A percentile compares a stretch with the other conserved stretches of the same genome.
Conservation (phyloP, 129 eudicot genomes). For the Flaveria linearis region DNA sequence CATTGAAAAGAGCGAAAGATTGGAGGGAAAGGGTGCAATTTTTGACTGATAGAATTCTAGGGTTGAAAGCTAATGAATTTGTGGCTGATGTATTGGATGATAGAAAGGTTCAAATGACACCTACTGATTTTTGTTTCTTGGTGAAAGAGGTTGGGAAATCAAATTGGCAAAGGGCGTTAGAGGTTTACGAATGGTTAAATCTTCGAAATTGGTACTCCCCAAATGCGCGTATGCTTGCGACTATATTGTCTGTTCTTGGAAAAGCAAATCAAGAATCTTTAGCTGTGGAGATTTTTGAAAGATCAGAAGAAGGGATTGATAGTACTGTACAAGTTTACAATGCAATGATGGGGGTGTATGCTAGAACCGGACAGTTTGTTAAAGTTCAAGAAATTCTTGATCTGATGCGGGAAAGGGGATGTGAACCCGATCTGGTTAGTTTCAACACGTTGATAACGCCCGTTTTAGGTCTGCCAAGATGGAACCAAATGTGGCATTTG, state of each 20-base stretch:
- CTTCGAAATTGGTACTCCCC: constrained; percentile 76
- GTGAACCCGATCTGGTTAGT: constrained; percentile 84
- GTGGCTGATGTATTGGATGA: constrained; percentile 93
- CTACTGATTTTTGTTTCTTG: constrained; percentile 85
- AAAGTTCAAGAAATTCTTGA: constrained; percentile 78
- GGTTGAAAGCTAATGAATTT: constrained; percentile 63
- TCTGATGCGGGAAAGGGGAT: constrained; percentile 75
- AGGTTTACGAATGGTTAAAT: constrained; percentile 94
- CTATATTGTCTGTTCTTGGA: constrained; percentile 78
- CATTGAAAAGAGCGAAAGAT: constrained; percentile 76
- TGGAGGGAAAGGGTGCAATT: constrained; percentile 83
- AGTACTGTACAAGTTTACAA: constrained; percentile 84
- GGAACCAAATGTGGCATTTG: constrained; percentile 64
- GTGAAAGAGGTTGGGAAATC: constrained; percentile 82
- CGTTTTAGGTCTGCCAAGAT: constrained; percentile 74
- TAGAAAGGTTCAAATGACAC: constrained; percentile 84
- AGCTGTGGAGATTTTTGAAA: constrained; percentile 77
- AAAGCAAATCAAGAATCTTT: constrained; percentile 88
- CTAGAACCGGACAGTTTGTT: constrained; percentile 66
- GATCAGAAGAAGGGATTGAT: constrained; percentile 63
- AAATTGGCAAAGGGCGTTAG: constrained; percentile 89
- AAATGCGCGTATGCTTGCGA: constrained; percentile 81
- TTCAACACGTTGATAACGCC: constrained; percentile 88
- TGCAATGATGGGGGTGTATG: constrained; percentile 99
- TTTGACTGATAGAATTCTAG: constrained; percentile 72